Percentiles rank a stretch among this genome's conserved stretches.
Evolutionary conservation across 257 asterid species (phyloP).

Genomic region (Leptodermis oblonga): DNA sequence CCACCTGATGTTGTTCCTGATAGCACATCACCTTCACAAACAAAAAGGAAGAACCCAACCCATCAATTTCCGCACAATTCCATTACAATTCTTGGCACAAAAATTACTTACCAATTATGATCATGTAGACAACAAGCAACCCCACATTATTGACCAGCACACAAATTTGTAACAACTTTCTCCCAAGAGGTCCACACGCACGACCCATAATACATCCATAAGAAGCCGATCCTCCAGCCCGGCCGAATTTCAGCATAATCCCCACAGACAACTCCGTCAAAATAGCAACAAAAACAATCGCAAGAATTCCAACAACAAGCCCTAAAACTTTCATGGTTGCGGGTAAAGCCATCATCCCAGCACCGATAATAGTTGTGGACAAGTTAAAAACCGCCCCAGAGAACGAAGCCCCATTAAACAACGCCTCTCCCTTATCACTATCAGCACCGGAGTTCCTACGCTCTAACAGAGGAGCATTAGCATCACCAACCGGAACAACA

Average conservation of each 20-base stretch:
- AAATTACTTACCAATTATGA: conserved; percentile 43
- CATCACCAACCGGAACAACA: conserved; percentile 22
- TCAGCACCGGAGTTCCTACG: conserved; percentile 18
- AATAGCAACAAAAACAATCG: conserved; percentile 40
- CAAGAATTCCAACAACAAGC: conserved; percentile 39
- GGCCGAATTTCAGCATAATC: conserved; percentile 39
- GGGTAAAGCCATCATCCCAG: conserved; percentile 70
- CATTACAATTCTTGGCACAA: not conserved
- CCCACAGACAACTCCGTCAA: conserved; percentile 44
- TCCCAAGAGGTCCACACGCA: conserved; percentile 47
- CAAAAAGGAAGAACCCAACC: not conserved
- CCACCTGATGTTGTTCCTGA: conserved; percentile 52
- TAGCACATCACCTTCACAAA: conserved; percentile 50
- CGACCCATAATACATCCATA: conserved; percentile 51
- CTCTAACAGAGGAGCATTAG: conserved; percentile 31
- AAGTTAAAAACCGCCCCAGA: conserved; percentile 54
- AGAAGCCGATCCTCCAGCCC: conserved; percentile 37
- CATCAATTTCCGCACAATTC: not conserved
- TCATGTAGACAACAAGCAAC: conserved; percentile 52
- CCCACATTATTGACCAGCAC: conserved; percentile 54
- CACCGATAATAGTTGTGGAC: conserved; percentile 62
- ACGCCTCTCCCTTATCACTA: conserved; percentile 17
- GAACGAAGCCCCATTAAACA: conserved; percentile 47
- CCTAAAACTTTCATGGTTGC: conserved; percentile 71
- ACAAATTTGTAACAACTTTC: conserved; percentile 33